Percentiles rank a stretch among this genome's conserved stretches.
phyloP scores from a whole-genome alignment of 148 eudicot genomes.

The Rheum nobile region DNA sequence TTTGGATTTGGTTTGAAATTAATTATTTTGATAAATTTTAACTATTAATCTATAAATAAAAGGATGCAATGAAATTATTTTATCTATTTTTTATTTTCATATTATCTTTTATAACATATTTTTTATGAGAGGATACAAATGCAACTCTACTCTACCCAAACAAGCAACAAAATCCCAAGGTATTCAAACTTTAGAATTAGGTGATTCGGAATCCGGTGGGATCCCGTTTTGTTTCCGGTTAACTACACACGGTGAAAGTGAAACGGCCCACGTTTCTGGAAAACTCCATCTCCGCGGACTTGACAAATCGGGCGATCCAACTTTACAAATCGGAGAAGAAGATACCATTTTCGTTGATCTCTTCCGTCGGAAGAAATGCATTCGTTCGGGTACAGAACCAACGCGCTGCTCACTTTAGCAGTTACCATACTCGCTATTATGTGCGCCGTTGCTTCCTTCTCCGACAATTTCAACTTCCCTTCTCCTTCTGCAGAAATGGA shows the following conservation, averaged over 20 bases:
- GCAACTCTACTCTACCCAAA: too few species aligned
- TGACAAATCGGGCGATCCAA: not conserved
- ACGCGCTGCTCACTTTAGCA: slow-evolving; percentile 67
- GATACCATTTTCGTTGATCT: not conserved
- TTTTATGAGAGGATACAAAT: too few species aligned
- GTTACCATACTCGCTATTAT: slow-evolving; percentile 66
- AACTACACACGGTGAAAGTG: not conserved
- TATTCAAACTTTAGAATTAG: too few species aligned
- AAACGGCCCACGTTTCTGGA: not conserved
- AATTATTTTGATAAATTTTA: too few species aligned
- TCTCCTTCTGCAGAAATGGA: slow-evolving; percentile 52
- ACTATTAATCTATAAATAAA: too few species aligned
- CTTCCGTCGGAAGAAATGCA: slow-evolving; percentile 37
- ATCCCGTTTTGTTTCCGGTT: not conserved
- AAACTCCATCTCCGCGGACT: not conserved
- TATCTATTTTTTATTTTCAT: too few species aligned
- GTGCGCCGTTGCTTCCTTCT: slow-evolving; percentile 74
- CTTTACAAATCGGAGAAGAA: not conserved
- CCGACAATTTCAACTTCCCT: slow-evolving; percentile 69
- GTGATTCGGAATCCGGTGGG: not conserved
- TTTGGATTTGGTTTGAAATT: too few species aligned
- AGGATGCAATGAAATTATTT: too few species aligned
- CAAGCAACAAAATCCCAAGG: too few species aligned
- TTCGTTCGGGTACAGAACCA: slow-evolving; percentile 74
- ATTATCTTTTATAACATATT: too few species aligned